A percentile compares a stretch with the other conserved stretches of the same genome.
Conservation (phyloP, 257 asterid species). For the Verbascum thapsus region DNA sequence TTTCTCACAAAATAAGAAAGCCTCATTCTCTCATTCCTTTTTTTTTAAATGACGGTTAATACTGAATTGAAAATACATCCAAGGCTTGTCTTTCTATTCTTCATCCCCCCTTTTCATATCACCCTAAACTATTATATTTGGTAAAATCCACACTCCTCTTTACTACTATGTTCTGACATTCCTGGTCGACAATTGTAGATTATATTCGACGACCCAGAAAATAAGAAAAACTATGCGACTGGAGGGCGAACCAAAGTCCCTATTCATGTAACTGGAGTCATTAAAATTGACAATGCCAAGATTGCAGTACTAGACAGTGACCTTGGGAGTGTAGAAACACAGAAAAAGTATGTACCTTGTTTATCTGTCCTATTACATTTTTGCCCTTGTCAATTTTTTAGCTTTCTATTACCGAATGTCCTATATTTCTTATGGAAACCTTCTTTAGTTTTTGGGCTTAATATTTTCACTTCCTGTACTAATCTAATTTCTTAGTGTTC, state of each 20-base stretch:
- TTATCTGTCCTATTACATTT: neutral
- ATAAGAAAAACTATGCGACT: slow-evolving; percentile 53
- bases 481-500: neutral
- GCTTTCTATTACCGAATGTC: neutral
- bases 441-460: neutral
- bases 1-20: too few species aligned
- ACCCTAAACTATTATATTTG: too few species aligned
- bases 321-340: slow-evolving; percentile 49
- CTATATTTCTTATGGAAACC: slow-evolving; percentile 5
- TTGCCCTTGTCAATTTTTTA: slow-evolving; percentile 3
- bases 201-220: slow-evolving; percentile 53
- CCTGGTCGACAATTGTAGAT: slow-evolving; percentile 34
- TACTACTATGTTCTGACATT: neutral
- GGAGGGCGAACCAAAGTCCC: slow-evolving; percentile 66
- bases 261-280: slow-evolving; percentile 51
- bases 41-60: too few species aligned
- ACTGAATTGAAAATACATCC: too few species aligned
- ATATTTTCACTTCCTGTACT: neutral
- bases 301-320: slow-evolving; percentile 60
- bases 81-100: too few species aligned
- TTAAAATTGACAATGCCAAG: slow-evolving; percentile 49
- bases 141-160: neutral
- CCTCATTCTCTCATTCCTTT: too few species aligned
- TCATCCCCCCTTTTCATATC: slow-evolving; percentile 5
- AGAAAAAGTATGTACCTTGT: slow-evolving; percentile 45